phyloP scores from a whole-genome alignment of 2,329 filamentous ascomycete species.

The Paradendryphiella salina region DNA sequence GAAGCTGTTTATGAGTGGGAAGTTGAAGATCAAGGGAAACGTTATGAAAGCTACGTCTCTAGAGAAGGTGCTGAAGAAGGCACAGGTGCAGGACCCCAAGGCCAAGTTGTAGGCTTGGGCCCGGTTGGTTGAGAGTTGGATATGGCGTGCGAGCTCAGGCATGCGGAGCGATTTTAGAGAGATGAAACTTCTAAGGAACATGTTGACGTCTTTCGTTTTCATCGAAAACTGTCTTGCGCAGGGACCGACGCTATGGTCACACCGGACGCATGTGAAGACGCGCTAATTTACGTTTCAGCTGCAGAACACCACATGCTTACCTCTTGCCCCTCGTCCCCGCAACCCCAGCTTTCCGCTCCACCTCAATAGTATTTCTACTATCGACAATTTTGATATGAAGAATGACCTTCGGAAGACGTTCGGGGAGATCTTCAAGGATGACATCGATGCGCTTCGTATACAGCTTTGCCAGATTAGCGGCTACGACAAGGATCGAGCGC shows the following conservation, averaged over 20 bases:
- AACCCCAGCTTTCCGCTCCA: too few relatives aligned
- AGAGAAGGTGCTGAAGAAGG: conserved; percentile 69
- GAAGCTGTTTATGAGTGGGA: conserved; percentile 95
- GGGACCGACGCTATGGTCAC: too few relatives aligned
- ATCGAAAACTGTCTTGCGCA: too few relatives aligned
- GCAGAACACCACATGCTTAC: too few relatives aligned
- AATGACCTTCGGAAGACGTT: conserved; percentile 23
- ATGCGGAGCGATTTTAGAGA: too few relatives aligned
- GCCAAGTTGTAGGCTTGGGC: conserved; percentile 43
- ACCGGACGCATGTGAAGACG: neutral
- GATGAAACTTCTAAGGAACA: too few relatives aligned
- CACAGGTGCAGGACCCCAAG: conserved; percentile 25
- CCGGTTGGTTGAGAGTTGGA: neutral
- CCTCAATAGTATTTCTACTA: too few relatives aligned
- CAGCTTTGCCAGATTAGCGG: too few relatives aligned
- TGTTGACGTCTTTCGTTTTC: too few relatives aligned
- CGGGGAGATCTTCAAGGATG: conserved; percentile 21
- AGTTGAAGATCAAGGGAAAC: conserved; percentile 97
- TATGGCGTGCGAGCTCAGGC: too few relatives aligned
- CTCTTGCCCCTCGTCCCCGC: too few relatives aligned
- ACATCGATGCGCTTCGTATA: conserved; percentile 13
- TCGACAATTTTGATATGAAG: conserved; percentile 17
- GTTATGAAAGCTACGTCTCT: conserved; percentile 99
- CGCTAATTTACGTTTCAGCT: neutral
- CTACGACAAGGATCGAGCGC: conserved; percentile 13